Base-by-base conservation (phyloP, 2,329 filamentous ascomycete genomes). In the Chalaropsis thielavioides region DNA sequence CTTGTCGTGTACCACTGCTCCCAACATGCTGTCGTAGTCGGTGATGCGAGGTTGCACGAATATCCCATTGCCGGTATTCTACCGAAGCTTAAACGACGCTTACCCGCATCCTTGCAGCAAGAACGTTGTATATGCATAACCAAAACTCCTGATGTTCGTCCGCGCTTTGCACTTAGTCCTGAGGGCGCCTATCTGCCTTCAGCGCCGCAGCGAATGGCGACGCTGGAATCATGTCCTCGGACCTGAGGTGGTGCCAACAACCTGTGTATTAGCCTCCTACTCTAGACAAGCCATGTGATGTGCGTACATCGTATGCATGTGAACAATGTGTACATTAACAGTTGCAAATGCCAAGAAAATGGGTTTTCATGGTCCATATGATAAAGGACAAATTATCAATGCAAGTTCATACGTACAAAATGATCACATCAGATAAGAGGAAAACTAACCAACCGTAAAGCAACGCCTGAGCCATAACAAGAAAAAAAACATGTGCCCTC, bases 361-460 rank as follows among this genome's bases (percentile, higher is more conserved):
- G 10, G 46, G 19, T 27, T 51, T 51, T 22, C 46, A 24, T 56
- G 4, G 59, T 24, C 17, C 43, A 61, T 10, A 56, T 63, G 41
- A 58, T 22, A 58, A 54, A 24, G 13, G 7, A 44, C 31, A 43
- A 49, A 38, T 44, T 24, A 62, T 31, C 49, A 35, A 35, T n/a
- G 51, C 22, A 56, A 49, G 11, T 54, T 17, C 19, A 27, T 54
- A 22, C 61, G 41, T 40, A 62, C 24, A 51, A 58, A 38, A 62
- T 51, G 38, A 46, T 31, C 31, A 61, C n/a, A 63, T 40, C 56
- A 61, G 10, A 35, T 38, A 66, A 27, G 43, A 61, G 64, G 61
- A 41, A 49, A 64, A 43, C 19, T 60, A 64, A 43, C 19, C 4
- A 40, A 24, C 10, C 38, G 22, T 46, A 11, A 49, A 46, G 22